Conservation (phyloP, 768 basidiomycete genomes). For the Russula lepida region DNA sequence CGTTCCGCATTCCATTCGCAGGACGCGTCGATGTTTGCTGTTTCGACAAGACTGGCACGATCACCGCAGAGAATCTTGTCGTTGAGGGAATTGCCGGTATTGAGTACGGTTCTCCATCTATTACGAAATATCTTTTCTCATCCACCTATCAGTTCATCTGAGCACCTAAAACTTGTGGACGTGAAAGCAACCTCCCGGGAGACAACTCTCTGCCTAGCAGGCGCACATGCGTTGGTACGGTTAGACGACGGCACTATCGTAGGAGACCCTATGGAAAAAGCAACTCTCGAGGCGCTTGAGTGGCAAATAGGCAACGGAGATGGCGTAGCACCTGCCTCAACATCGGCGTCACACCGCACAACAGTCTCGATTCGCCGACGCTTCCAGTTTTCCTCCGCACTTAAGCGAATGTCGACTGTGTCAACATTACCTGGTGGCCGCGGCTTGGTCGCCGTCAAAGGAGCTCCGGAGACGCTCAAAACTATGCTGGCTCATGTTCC, state of each 20-base stretch:
- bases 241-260: conserved; percentile 92
- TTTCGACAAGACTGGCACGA: conserved; percentile 99
- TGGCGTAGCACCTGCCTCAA: conserved; percentile 48
- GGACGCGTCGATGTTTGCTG: conserved; percentile 97
- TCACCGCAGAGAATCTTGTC: conserved; percentile 91
- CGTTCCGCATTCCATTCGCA: conserved; percentile 94
- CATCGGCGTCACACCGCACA: conserved; percentile 45
- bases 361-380: conserved; percentile 74
- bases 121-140: conserved; percentile 5
- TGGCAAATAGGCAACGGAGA: conserved; percentile 62
- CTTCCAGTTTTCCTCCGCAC: conserved; percentile 95
- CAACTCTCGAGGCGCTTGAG: conserved; percentile 81
- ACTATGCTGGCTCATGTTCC: conserved; percentile 73
- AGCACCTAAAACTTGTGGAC: conserved; percentile 61
- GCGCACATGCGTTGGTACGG: conserved; percentile 90
- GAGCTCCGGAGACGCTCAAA: conserved; percentile 95
- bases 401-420: conserved; percentile 96
- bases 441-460: conserved; percentile 75
- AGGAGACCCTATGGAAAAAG: conserved; percentile 99
- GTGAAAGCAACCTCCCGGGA: conserved; percentile 70
- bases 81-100: conserved; percentile 90
- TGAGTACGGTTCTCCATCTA: conserved; percentile 47
- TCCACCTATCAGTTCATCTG: conserved; percentile 36
- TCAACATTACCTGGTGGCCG: conserved; percentile 54
- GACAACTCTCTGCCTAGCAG: conserved; percentile 82